Base-by-base conservation (phyloP, 306 rosid genomes). In the Quercus engelmannii region DNA sequence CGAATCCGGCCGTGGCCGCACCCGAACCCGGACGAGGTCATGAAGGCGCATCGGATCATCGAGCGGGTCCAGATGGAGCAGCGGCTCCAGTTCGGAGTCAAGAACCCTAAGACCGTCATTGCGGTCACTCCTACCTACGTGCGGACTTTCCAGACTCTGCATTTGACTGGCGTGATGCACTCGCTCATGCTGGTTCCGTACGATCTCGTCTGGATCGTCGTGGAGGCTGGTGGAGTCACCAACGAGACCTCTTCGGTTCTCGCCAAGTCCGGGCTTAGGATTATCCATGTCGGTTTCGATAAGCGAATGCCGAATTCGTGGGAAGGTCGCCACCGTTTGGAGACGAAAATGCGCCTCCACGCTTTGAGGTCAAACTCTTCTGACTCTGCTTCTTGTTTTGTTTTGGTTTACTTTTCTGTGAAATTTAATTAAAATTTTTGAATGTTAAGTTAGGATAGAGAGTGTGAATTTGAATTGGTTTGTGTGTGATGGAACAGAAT, bases 1-100 rank as follows among this genome's bases (percentile, higher is more conserved):
- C 98, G 99, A 80, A 89, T 96, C 86, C 87, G 98, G 75, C 93
- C 99, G 19, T 96, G 98, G 99, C 99, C 99, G 8, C 99, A 96
- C 78, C 99, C 99, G 82, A 89, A 93, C 87, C 97, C 96, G 41
- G 88, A 71, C 41, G 99, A 96, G 81, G 93, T 94, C 19, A 96
- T 96, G 99, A 88, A 90, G 88, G 99, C 99, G 79, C 98, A 96
- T 77, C 90, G 83, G 80, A 96, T 96, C 65, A 89, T 96, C 55
- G 94, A 91, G 83, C 84, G 94, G 28, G 99, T 96, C 33, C 98
- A 96, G 85, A 88, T 65, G 79, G 99, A 96, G 88, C 99, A 96
- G 90, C 85, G 88, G 88, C 82, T 88, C 21, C 92, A 89, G 84
- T 96, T 90, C 57, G 99, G 96, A 1, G 89, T 93, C 74, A 96